Evolutionary conservation across 805 yeast genomes (phyloP).

Genomic region (Zygotorulaspora chibaensis): DNA sequence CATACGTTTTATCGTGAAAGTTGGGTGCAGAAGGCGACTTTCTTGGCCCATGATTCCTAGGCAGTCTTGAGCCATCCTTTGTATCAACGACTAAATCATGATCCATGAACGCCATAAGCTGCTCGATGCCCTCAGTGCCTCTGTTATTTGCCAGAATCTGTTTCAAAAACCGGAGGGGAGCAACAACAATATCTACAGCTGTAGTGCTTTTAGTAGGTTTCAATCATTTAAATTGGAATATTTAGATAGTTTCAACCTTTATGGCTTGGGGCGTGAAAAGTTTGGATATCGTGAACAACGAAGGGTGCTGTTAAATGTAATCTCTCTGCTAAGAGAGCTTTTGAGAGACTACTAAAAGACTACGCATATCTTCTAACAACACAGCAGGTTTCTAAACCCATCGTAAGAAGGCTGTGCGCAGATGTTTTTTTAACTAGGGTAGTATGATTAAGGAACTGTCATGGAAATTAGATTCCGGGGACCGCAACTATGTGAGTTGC

Average conservation of each 20-base stretch:
- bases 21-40: conserved; percentile 25
- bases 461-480: conserved; percentile 3
- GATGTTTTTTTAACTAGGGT: neutral
- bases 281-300: neutral
- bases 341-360: neutral
- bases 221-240: too few species aligned
- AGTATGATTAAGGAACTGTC: conserved; percentile 6
- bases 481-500: conserved; percentile 32
- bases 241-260: neutral
- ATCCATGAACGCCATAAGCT: conserved; percentile 9
- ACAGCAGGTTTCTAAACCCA: neutral
- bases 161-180: too few species aligned
- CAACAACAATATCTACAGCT: too few species aligned
- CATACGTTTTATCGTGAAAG: conserved; percentile 14
- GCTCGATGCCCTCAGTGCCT: conserved; percentile 11
- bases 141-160: too few species aligned
- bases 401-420: neutral
- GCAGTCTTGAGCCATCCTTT: neutral
- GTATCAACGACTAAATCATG: conserved; percentile 2
- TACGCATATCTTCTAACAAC: neutral
- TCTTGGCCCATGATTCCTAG: conserved; percentile 7
- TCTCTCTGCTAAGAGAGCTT: neutral
- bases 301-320: neutral
- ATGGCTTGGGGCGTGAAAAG: neutral
- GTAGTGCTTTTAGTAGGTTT: too few species aligned